Evolutionary conservation across 805 yeast species (phyloP), one percentile per base, ranked within the genome.

Genomic region (Candida quercuum): DNA sequence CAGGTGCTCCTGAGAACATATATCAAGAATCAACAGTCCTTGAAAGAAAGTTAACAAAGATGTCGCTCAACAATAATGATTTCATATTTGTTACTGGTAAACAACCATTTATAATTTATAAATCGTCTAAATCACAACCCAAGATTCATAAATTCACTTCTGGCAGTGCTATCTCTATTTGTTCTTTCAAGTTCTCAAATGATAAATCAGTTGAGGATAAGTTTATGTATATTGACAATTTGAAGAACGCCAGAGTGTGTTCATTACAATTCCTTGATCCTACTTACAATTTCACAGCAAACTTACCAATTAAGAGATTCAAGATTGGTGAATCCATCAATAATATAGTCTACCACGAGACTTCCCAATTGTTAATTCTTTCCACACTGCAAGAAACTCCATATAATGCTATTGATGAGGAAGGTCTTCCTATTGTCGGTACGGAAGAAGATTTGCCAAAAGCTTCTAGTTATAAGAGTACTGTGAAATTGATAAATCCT

Each of bases 1-100:
- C 86, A 1, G 94, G 94, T 38, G 93, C 91, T 1, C 91, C 93
- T 2, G 82, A 77, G 38, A 83, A 83, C 56, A 83, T 89, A 1
- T 81, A 78, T 49, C 70, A 84, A 1, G 69, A 74, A 40, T 59
- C 43, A 42, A 82, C 81, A 1, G 69, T 68, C 5, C 71, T 83
- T 32, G 94, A 85, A 57, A 71, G 93, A 58, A 73, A 41, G 63
- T 81, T 60, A 73, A 76, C 38, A 70, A 78, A 54, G 61, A 83
- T 43, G 69, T 69, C 76, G 41, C 63, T 78, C 33, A 74, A 74
- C 44, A 85, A 80, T 1, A 67, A 70, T 41, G 70, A 78, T 1
- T 69, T 77, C 14, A 71, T 86, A 2, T 71, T 86, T 48, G 74
- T 86, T 3, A 78, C 91, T 2, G 96, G 96, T 32, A 72, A 72